Evolutionary conservation across 1,139 yeast species (phyloP), one percentile per base, ranked within the genome.

Genomic region (Candida sp.): DNA sequence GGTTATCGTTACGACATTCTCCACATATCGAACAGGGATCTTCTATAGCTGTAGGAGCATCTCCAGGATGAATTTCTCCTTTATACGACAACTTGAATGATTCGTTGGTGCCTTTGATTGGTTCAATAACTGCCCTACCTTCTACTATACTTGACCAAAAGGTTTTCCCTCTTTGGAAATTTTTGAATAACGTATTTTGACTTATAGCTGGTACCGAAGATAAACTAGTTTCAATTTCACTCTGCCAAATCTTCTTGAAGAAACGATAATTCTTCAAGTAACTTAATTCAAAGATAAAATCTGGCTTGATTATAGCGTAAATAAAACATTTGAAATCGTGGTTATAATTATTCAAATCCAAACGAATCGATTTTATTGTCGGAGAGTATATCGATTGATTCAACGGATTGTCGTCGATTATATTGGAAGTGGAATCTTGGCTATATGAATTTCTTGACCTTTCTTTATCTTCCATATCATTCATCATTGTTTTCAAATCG

Each of bases 1-100:
- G 69, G 46, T 80, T 75, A 53, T 82, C 87, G 54, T 77, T 77
- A 48, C 95, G 74, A 12, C 67, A 58, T 61, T 90, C 97, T 7
- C 90, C 93, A 67, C 97, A 91, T 41, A 90, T 70, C 6, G 90
- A 75, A 64, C 98, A 91, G 4, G 89, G 80, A 3, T 82, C 81
- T 44, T 75, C 70, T 19, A 84, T 77, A 1, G 97, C 96, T 36
- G 87, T 84, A 0, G 96, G 96, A 5, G 77, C 52, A 33, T 42
- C 32, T 33, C 45, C 42, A 9, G 43, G 23, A 21, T 29, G 22
- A 22, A 32, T 29, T 8, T 37, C 39, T 25, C 56, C 55, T 22
- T 47, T 49, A 46, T 68, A 61, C 4, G 64, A 57, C 36, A 65
- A 53, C 51, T 74, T 77, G 63, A 82, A 81, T 0, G 78, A 77